These are phyloP conservation scores for Niebla homalea DNA, from an alignment of 495 filamentous ascomycete species.

Conservation along the genomic window DNA sequence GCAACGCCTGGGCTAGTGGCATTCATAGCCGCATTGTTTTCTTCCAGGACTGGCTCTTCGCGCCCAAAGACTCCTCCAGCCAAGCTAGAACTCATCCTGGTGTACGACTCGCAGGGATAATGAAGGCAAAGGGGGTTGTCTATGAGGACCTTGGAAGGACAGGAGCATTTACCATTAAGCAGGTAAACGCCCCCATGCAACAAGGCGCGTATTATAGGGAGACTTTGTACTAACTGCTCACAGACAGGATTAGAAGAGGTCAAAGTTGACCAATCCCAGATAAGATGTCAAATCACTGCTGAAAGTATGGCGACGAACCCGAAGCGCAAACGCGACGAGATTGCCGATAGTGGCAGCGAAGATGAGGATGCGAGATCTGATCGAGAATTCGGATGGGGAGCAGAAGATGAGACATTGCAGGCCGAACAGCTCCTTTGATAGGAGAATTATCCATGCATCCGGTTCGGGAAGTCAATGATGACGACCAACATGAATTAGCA, in stretches of 20 bases:
- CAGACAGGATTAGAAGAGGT: conserved; percentile 24
- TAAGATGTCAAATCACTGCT: neutral
- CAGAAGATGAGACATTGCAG: conserved; percentile 4
- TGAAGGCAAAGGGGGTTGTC: conserved; percentile 29
- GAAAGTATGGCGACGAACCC: neutral
- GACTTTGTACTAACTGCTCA: conserved; percentile 2
- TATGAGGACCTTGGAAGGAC: conserved; percentile 25
- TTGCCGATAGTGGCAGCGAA: conserved; percentile 39
- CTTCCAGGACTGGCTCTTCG: conserved; percentile 48
- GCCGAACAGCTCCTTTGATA: neutral
- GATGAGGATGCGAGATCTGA: conserved; percentile 25
- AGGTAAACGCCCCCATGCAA: conserved; percentile 15
- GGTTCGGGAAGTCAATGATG: too few species aligned
- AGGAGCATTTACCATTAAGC: conserved; percentile 28
- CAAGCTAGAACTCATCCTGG: conserved; percentile 7
- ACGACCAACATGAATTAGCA: too few species aligned
- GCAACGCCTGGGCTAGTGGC: conserved; percentile 54
- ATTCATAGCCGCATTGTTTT: conserved; percentile 54
- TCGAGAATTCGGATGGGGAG: conserved; percentile 20
- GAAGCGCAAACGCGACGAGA: conserved; percentile 39
- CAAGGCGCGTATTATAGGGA: neutral
- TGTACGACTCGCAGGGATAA: conserved; percentile 31
- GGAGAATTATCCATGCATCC: too few species aligned
- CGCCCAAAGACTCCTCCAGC: neutral
- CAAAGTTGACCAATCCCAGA: conserved; percentile 2